Percentiles rank a stretch among this genome's conserved stretches.
phyloP scores from a whole-genome alignment of 2,329 filamentous ascomycete species.

The Venturiaceae sp. region DNA sequence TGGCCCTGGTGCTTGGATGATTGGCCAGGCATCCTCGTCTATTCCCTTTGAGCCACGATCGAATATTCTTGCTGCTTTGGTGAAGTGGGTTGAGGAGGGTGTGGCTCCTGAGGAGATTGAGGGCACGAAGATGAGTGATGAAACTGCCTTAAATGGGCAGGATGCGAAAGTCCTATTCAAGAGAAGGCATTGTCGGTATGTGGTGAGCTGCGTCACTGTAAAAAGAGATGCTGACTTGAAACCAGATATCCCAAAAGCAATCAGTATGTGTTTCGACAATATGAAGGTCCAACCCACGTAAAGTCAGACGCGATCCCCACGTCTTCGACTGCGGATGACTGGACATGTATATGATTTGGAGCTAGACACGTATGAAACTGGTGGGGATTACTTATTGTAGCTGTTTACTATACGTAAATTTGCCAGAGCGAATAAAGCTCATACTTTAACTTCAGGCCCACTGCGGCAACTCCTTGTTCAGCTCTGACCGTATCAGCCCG shows the following conservation, averaged over 20 bases:
- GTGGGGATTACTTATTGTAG: too few relatives aligned
- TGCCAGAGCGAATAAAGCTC: too few relatives aligned
- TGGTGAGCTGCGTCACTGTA: neutral
- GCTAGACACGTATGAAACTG: neutral
- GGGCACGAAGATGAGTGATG: slow-evolving; percentile 2
- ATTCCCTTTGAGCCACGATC: neutral
- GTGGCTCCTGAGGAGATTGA: neutral
- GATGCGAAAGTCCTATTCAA: neutral
- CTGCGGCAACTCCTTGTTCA: neutral
- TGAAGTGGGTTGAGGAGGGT: slow-evolving; percentile 8
- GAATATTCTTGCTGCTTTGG: slow-evolving; percentile 7
- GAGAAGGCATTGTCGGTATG: slow-evolving; percentile 6
- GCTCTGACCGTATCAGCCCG: too few relatives aligned
- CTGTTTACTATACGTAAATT: too few relatives aligned
- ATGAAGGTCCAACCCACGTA: too few relatives aligned
- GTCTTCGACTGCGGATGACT: neutral
- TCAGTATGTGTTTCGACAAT: too few relatives aligned
- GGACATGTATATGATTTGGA: neutral
- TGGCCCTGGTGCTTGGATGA: slow-evolving; percentile 4
- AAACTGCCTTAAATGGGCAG: neutral
- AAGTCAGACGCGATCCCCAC: neutral
- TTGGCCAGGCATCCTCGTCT: neutral
- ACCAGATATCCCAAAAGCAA: neutral
- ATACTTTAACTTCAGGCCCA: too few relatives aligned
- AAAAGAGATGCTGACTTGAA: neutral